phyloP scores from a whole-genome alignment of 2,329 filamentous ascomycete species.

The Aureobasidium sp. region DNA sequence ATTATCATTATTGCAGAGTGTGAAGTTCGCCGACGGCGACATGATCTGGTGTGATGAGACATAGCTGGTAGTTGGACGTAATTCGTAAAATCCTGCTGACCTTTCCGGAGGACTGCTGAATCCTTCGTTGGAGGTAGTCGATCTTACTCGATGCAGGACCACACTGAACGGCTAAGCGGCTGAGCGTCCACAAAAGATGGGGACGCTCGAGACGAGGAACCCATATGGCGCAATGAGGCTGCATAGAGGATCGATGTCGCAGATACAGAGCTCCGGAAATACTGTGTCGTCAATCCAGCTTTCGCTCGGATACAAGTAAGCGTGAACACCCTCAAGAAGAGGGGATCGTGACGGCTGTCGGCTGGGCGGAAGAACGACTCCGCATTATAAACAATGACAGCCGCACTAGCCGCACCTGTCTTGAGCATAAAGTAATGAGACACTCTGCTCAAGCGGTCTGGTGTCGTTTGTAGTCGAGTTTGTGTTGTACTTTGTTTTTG shows the following conservation, averaged over 20 bases:
- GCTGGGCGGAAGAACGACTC: not conserved
- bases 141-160: no score
- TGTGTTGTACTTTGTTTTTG: not conserved
- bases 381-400: not conserved
- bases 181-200: not conserved
- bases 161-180: conserved; percentile 9
- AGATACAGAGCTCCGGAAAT: not conserved
- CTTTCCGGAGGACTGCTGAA: no score
- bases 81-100: conserved; percentile 3
- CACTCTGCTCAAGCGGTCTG: not conserved
- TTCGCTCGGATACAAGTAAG: not conserved
- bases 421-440: not conserved
- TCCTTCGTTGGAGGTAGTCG: not conserved
- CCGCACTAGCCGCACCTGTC: not conserved
- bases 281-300: not conserved
- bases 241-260: not conserved
- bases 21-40: no score
- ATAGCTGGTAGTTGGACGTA: not conserved
- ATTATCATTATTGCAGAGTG: no score
- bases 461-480: not conserved
- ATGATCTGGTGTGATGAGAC: not conserved
- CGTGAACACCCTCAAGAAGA: not conserved
- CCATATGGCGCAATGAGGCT: not conserved
- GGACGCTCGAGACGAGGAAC: not conserved
- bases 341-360: not conserved